These are phyloP conservation scores for Hordeum pubiflorum DNA, from an alignment of 202 grass and related monocot genomes.

Conservation along the genomic window DNA sequence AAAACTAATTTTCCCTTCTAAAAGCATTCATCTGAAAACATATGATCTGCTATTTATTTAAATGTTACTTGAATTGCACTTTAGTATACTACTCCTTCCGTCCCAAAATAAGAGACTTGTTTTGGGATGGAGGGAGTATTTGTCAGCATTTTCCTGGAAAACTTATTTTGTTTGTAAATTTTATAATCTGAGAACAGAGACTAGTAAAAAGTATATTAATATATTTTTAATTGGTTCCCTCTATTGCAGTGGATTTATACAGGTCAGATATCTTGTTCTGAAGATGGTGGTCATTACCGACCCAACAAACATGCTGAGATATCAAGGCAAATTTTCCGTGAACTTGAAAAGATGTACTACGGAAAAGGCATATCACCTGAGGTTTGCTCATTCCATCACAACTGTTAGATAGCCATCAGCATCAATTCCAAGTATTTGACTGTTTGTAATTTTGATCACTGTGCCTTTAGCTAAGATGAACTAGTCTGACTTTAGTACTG, in stretches of 20 bases:
- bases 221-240: background rate
- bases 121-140: background rate
- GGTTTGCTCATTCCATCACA: slow-evolving; percentile 27
- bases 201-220: background rate
- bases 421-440: background rate
- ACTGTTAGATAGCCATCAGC: background rate
- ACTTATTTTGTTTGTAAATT: background rate
- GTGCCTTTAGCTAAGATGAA: background rate
- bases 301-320: slow-evolving; percentile 96
- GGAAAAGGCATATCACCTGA: slow-evolving; percentile 50
- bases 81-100: background rate
- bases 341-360: slow-evolving; percentile 71
- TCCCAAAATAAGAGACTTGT: too few relatives aligned
- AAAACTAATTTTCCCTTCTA: background rate
- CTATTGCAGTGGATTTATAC: slow-evolving; percentile 80
- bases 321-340: slow-evolving; percentile 82
- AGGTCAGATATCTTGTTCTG: slow-evolving; percentile 83
- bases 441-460: background rate
- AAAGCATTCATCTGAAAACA: slow-evolving; percentile 4
- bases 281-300: slow-evolving; percentile 80
- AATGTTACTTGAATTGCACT: slow-evolving; percentile 32
- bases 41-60: slow-evolving; percentile 63
- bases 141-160: slow-evolving; percentile 17
- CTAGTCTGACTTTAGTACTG: background rate
- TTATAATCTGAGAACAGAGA: background rate